These are phyloP conservation scores for Ampelomyces quisqualis DNA, from an alignment of 2,329 filamentous ascomycete genomes.

Conservation along the genomic window DNA sequence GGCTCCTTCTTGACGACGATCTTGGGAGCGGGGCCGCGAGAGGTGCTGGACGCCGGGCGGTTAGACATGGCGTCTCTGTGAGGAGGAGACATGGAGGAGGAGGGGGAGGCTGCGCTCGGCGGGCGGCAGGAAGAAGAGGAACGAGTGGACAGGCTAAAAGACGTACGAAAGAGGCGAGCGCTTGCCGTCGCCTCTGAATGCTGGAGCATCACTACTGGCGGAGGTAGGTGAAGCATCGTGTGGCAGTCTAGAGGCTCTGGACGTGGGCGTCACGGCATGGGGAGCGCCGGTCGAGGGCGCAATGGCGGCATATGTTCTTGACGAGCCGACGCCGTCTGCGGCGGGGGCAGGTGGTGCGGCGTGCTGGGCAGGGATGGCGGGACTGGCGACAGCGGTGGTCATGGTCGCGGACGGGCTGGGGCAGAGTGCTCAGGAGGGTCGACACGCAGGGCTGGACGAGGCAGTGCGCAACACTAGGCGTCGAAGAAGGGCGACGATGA, in stretches of 20 bases:
- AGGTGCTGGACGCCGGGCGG: constrained; percentile 50
- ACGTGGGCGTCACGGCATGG: constrained; percentile 42
- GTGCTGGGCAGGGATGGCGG: constrained; percentile 44
- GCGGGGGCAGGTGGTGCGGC: constrained; percentile 34
- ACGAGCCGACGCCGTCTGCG: constrained; percentile 41
- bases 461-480: constrained; percentile 38
- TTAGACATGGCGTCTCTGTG: constrained; percentile 30
- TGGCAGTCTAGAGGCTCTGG: constrained; percentile 39
- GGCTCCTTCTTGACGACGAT: constrained; percentile 98
- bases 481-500: constrained; percentile 35
- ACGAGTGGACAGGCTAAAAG: constrained; percentile 29
- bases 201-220: constrained; percentile 41
- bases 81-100: constrained; percentile 33
- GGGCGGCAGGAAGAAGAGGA: constrained; percentile 29
- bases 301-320: constrained; percentile 49
- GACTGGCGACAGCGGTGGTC: constrained; percentile 51
- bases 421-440: constrained; percentile 31
- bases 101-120: constrained; percentile 25
- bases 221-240: constrained; percentile 46
- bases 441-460: constrained; percentile 36
- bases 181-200: constrained; percentile 52
- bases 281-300: constrained; percentile 46
- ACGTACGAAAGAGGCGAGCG: constrained; percentile 56
- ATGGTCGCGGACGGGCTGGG: constrained; percentile 39
- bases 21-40: constrained; percentile 64